Conservation (phyloP, 305 asterid genomes). For the Ilex paraguariensis region DNA sequence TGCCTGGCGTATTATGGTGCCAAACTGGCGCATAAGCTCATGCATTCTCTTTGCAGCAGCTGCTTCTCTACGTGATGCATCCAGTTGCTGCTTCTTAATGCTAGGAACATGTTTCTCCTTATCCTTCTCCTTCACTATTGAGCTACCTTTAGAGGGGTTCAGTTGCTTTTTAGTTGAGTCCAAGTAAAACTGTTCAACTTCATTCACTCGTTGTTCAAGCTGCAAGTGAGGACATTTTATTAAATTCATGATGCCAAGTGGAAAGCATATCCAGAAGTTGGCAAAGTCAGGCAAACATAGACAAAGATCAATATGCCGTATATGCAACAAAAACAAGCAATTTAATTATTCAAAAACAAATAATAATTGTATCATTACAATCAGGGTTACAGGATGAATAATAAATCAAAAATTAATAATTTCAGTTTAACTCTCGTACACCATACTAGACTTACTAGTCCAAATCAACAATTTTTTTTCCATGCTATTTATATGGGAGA, state of each 20-base stretch:
- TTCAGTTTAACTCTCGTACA: not conserved
- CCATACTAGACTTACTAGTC: not conserved
- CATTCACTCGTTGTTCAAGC: constrained; percentile 79
- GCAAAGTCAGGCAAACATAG: not conserved
- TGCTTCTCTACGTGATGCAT: constrained; percentile 87
- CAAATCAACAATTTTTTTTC: not conserved
- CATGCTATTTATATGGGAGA: too few species aligned
- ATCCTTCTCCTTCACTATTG: constrained; percentile 42
- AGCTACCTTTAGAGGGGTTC: constrained; percentile 35
- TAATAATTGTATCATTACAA: too few species aligned
- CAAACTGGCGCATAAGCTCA: constrained; percentile 95
- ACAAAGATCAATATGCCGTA: not conserved
- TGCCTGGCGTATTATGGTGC: constrained; percentile 86
- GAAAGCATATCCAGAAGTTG: constrained; percentile 3
- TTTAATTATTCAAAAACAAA: not conserved
- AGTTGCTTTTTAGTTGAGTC: constrained; percentile 35
- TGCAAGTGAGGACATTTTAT: constrained; percentile 22
- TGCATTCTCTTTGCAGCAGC: constrained; percentile 94
- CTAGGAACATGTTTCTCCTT: constrained; percentile 71
- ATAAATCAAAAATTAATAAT: too few species aligned
- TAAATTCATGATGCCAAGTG: constrained; percentile 4
- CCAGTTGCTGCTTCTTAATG: constrained; percentile 80
- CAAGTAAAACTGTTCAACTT: constrained; percentile 60
- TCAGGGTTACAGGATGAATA: not conserved
- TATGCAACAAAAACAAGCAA: not conserved